Evolutionary conservation across 306 rosid genomes (phyloP).

Genomic region (Potentilla sterilis): DNA sequence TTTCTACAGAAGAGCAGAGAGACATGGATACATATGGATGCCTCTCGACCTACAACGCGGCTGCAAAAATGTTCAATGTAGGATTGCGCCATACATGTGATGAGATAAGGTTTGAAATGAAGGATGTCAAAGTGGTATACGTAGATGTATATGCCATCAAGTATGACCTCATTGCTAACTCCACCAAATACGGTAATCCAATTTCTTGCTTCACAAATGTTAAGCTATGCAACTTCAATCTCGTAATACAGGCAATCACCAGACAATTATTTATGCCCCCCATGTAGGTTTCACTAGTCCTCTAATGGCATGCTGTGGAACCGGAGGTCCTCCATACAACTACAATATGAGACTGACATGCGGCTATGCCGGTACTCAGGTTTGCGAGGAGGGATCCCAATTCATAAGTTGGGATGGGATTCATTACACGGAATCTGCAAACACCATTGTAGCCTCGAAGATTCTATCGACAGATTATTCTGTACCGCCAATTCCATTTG

Average conservation of each 20-base stretch:
- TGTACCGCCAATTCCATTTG: slow-evolving; percentile 57
- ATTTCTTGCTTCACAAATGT: slow-evolving; percentile 7
- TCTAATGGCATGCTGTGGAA: slow-evolving; percentile 83
- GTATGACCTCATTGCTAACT: slow-evolving; percentile 69
- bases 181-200: slow-evolving; percentile 56
- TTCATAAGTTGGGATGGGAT: slow-evolving; percentile 80
- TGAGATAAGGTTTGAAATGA: slow-evolving; percentile 51
- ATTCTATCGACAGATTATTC: slow-evolving; percentile 63
- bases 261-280: not conserved
- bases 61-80: slow-evolving; percentile 70
- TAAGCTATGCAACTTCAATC: not conserved
- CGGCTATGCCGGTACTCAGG: slow-evolving; percentile 71
- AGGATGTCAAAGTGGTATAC: slow-evolving; percentile 62
- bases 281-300: slow-evolving; percentile 72
- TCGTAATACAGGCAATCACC: not conserved
- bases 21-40: slow-evolving; percentile 69
- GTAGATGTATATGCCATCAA: slow-evolving; percentile 80
- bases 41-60: slow-evolving; percentile 61
- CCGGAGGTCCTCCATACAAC: slow-evolving; percentile 91
- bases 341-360: slow-evolving; percentile 61
- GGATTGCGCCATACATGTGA: slow-evolving; percentile 43
- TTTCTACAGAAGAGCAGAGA: slow-evolving; percentile 43
- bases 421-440: slow-evolving; percentile 81
- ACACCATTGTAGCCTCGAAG: slow-evolving; percentile 51
- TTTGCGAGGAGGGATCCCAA: slow-evolving; percentile 56